Evolutionary conservation across 805 yeast genomes (phyloP).

Genomic region (Blastobotrys muscicola): DNA sequence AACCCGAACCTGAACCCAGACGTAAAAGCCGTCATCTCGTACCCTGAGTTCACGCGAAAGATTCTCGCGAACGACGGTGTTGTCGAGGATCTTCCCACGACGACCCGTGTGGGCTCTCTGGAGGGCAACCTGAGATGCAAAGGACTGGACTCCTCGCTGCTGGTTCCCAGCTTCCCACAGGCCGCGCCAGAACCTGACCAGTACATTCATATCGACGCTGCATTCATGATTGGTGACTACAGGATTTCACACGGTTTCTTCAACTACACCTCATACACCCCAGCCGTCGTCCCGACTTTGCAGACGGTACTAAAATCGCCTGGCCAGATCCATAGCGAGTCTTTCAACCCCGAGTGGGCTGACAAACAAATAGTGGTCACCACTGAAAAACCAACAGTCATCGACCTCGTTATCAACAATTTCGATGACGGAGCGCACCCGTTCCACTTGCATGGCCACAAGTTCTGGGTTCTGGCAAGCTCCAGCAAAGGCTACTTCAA

Average conservation of each 20-base stretch:
- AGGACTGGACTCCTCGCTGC: constrained; percentile 19
- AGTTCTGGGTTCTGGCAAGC: constrained; percentile 61
- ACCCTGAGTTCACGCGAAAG: constrained; percentile 18
- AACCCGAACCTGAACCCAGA: constrained; percentile 29
- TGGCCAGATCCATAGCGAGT: constrained; percentile 19
- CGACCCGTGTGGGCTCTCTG: constrained; percentile 2
- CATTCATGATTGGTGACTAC: constrained; percentile 28
- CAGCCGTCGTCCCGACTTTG: constrained; percentile 1
- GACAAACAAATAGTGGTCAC: constrained; percentile 48
- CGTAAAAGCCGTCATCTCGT: constrained; percentile 28
- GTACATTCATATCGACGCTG: constrained; percentile 25
- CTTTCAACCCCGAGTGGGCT: constrained; percentile 47
- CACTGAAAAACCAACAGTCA: constrained; percentile 47
- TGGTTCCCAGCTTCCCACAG: constrained; percentile 15
- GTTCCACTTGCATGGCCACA: constrained; percentile 88
- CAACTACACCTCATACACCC: constrained; percentile 18
- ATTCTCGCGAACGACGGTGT: constrained; percentile 6
- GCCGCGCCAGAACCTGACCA: constrained; percentile 25
- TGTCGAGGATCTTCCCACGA: constrained; percentile 1
- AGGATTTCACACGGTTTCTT: constrained; percentile 27
- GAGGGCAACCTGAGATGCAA: constrained; percentile 21
- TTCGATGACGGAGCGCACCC: constrained; percentile 86
- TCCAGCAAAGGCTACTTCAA: constrained; percentile 41
- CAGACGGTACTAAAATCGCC: neutral
- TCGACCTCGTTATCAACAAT: constrained; percentile 73